Evolutionary conservation across 2,329 filamentous ascomycete species (phyloP).

Genomic region (Botrytis aclada): DNA sequence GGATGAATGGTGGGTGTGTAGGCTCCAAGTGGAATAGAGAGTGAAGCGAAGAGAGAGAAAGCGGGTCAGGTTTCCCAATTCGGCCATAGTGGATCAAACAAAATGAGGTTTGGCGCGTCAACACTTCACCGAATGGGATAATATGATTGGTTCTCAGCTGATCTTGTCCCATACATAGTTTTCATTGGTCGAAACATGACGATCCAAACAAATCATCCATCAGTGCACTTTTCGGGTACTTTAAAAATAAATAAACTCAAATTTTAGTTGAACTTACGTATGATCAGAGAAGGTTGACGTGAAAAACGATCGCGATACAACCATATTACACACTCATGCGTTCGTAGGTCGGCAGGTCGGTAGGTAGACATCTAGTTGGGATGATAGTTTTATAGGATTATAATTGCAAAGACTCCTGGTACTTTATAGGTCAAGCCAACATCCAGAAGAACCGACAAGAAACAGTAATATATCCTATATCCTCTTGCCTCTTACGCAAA

Average conservation of each 20-base stretch:
- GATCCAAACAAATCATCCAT: neutral
- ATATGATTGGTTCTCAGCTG: neutral
- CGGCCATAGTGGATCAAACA: neutral
- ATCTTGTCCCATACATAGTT: neutral
- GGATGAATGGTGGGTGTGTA: neutral
- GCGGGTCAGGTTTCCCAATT: neutral
- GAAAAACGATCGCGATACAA: too few relatives aligned
- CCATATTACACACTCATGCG: too few relatives aligned
- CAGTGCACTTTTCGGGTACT: neutral
- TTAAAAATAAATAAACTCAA: neutral
- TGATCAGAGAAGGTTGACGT: neutral
- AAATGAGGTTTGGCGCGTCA: conserved; percentile 4
- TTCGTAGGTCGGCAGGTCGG: too few relatives aligned
- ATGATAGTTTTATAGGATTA: too few relatives aligned
- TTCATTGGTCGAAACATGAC: neutral
- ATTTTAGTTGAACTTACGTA: neutral
- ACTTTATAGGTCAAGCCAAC: neutral
- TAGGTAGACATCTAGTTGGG: too few relatives aligned
- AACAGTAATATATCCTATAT: neutral
- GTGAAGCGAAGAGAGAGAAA: neutral
- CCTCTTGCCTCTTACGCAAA: neutral
- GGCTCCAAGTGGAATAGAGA: neutral
- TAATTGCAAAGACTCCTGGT: too few relatives aligned
- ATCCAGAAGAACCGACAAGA: neutral
- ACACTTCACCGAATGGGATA: neutral